Percentiles rank a stretch among this genome's conserved stretches.
Evolutionary conservation across 768 basidiomycete genomes (phyloP).

Genomic region (Russula sp.): DNA sequence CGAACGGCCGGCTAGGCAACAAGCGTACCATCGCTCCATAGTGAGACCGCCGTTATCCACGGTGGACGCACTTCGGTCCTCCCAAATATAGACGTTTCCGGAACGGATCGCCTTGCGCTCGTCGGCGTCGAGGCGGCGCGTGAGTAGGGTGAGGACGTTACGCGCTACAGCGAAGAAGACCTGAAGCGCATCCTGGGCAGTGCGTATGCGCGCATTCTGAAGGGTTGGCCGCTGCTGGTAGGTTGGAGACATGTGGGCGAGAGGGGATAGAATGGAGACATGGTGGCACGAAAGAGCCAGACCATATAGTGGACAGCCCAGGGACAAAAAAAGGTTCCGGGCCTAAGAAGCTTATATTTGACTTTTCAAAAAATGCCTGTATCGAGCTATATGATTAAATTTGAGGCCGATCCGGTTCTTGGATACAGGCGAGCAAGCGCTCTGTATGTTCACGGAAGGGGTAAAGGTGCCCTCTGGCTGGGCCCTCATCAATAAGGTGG

Average conservation of each 20-base stretch:
- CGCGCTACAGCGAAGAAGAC: constrained; percentile 69
- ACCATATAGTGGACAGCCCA: constrained; percentile 22
- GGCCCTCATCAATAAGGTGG: constrained; percentile 15
- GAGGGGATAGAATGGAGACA: constrained; percentile 24
- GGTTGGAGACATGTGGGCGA: constrained; percentile 21
- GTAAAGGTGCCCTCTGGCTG: constrained; percentile 6
- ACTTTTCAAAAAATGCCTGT: constrained; percentile 24
- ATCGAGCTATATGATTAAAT: constrained; percentile 23
- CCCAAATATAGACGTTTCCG: constrained; percentile 54
- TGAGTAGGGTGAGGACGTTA: constrained; percentile 63
- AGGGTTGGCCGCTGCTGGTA: constrained; percentile 70
- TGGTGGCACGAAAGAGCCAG: constrained; percentile 21
- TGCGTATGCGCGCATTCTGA: constrained; percentile 66
- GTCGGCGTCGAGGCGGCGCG: constrained; percentile 69
- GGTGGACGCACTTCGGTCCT: constrained; percentile 66
- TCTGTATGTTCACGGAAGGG: constrained; percentile 9
- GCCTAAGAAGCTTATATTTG: constrained; percentile 27
- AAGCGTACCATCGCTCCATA: constrained; percentile 60
- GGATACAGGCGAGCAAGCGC: constrained; percentile 10
- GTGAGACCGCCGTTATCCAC: constrained; percentile 72
- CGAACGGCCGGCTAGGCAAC: neutral
- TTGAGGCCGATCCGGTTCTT: constrained; percentile 23
- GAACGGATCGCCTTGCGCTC: constrained; percentile 52
- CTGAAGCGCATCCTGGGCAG: constrained; percentile 71
- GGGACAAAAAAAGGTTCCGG: constrained; percentile 26